Base-by-base conservation (phyloP, 2,329 filamentous ascomycete genomes). In the Scedosporium boydii region DNA sequence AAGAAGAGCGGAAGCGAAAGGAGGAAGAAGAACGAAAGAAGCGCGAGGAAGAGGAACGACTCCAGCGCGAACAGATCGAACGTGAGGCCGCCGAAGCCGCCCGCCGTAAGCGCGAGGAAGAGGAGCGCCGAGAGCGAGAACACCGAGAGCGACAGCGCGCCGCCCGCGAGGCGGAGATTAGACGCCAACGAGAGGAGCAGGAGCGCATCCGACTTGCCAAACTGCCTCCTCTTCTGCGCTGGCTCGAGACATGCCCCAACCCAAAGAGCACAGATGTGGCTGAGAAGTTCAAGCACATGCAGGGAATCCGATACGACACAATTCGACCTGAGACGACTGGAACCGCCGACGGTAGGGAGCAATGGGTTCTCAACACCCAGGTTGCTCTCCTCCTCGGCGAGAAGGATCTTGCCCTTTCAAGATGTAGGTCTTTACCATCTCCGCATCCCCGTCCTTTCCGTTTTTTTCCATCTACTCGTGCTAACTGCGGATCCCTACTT, bases 331-430 rank as follows among this genome's bases (percentile, higher is more conserved):
- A 78, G 34, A 75, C 79, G 14, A 82, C 80, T 5, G 80, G 80
- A 6, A 82, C 80, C 10, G 67, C 78, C 1, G 80, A 80, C 57
- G 85, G 84, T n/a, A 79, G 84, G 59, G 85, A 87, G 67, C 84
- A 85, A 66, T 88, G 86, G 85, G 72, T 88, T 62, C 78, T 88
- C 59, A 88, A 87, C 67, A 84, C 82, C 3, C 82, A 87, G 63
- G 84, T 82, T 59, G 85, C 86, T 7, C 73, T 88, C 14, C 77
- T 88, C 7, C 75, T 88, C 1, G 86, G 86, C 14, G 84, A 87
- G 68, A 87, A 86, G 68, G 86, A 88, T 66, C 73, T 87, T 21
- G 74, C 77, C 14, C 76, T 88, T 3, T 81, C 83, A 14, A 77
- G 79, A 76, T 87, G 83, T 86, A 74, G 75, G 82, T 76, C 58